Evolutionary conservation across 441 rosid genomes (phyloP).

Genomic region (Rhodomyrtus psidioides): DNA sequence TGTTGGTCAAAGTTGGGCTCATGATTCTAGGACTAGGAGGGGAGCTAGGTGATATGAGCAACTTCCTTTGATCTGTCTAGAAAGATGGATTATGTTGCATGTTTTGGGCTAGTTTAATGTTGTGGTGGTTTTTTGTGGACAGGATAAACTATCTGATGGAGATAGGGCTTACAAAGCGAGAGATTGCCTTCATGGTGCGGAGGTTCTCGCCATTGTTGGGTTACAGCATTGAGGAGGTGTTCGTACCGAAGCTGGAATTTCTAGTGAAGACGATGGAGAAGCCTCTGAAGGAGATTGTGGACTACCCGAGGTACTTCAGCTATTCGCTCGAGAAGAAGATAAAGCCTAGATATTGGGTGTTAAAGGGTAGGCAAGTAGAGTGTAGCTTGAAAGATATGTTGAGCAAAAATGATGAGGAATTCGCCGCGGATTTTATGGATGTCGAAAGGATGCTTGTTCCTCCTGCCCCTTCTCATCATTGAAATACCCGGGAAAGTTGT

Average conservation of each 20-base stretch:
- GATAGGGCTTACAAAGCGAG: conserved; percentile 56
- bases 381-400: conserved; percentile 74
- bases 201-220: conserved; percentile 82
- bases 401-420: conserved; percentile 72
- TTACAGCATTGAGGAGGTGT: conserved; percentile 63
- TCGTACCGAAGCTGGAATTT: conserved; percentile 71
- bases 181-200: conserved; percentile 62
- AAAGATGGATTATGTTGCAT: neutral
- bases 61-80: neutral
- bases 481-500: neutral
- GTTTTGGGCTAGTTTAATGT: neutral
- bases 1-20: neutral
- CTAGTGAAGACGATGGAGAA: conserved; percentile 55
- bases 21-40: neutral
- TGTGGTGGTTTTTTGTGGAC: neutral
- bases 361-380: conserved; percentile 44
- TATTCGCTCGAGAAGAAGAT: conserved; percentile 82
- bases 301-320: conserved; percentile 81
- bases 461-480: neutral
- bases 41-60: neutral
- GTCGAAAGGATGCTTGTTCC: conserved; percentile 15
- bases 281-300: conserved; percentile 53
- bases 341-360: conserved; percentile 71
- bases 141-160: conserved; percentile 68
- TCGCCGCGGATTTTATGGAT: conserved; percentile 57